A percentile compares a stretch with the other conserved stretches of the same genome.
Conservation (phyloP, 2,329 filamentous ascomycete genomes). For the Cercospora berteroae region DNA sequence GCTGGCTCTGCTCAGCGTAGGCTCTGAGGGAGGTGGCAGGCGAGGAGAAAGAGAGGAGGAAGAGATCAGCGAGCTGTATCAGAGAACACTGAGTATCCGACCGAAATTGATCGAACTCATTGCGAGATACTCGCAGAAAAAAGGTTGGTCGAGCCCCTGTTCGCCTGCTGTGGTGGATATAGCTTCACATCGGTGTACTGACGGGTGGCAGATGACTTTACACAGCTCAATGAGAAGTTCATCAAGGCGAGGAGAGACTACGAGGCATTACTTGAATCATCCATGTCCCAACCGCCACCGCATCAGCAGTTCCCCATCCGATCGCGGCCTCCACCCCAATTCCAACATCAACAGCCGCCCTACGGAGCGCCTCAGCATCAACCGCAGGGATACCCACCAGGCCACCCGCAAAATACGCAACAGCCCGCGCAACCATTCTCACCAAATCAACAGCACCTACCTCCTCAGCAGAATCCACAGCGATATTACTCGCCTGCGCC, state of each 20-base stretch:
- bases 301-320: constrained; percentile 35
- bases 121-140: constrained; percentile 98
- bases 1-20: constrained; percentile 85
- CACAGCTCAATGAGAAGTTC: constrained; percentile 97
- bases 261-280: constrained; percentile 89
- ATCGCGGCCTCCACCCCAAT: constrained; percentile 27
- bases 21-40: constrained; percentile 54
- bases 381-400: constrained; percentile 28
- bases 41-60: constrained; percentile 74
- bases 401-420: background rate
- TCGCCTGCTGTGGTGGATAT: background rate
- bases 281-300: constrained; percentile 84
- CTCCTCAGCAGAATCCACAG: constrained; percentile 34
- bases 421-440: constrained; percentile 35
- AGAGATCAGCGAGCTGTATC: constrained; percentile 87
- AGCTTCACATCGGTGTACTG: background rate
- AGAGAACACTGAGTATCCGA: constrained; percentile 88
- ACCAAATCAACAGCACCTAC: constrained; percentile 31
- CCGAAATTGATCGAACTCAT: constrained; percentile 98
- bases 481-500: constrained; percentile 42
- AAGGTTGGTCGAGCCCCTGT: constrained; percentile 60
- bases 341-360: constrained; percentile 29
- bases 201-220: constrained; percentile 76
- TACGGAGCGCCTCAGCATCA: constrained; percentile 39
- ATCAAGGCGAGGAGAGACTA: constrained; percentile 98